Base-by-base conservation (phyloP, 75 land plant genomes). In the Sequoiadendron giganteum region DNA sequence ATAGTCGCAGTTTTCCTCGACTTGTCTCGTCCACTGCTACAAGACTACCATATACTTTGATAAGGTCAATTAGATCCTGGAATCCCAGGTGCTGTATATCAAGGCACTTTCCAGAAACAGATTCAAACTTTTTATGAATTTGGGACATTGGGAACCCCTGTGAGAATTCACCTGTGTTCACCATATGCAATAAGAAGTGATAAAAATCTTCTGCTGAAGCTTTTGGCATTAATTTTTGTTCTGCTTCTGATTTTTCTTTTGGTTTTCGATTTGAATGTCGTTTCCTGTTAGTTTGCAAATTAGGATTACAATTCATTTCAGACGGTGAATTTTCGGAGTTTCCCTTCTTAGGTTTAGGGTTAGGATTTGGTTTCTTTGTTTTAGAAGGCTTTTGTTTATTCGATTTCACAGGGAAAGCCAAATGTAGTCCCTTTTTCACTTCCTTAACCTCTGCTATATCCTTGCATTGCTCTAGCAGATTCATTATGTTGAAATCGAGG, bases 391-490 rank as follows among this genome's bases (percentile, higher is more conserved):
- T 58, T 39, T 78, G 42, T 79, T 79, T 79, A 19, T 16, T 76
- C 1, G 28, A 3, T 39, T 39, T 79, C 21, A 40, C 21, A 79
- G 82, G 82, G 82, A 79, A 79, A 42, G 82, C 82, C 47, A 79
- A 3, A 25, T 79, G n/a, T 42, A 25, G 39, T 21, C 82, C 82
- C 16, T 78, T 42, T 19, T 21, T 79, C 10, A 79, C 47, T 79
- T 79, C 82, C 82, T 42, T 79, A 25, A 79, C 43, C 82, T 34
- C 82, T 79, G 45, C 82, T 7, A 79, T 38, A 42, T 79, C 82
- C 82, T 79, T 39, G 82, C 82, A 79, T 42, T 79, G 45, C 82
- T 79, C 47, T 42, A 79, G 25, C 25, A 79, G 82, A 79, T 79
- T 42, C 5, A 40, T 39, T 40, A 79, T 40, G 43, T 10, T 78